Conservation (phyloP, 192 early-diverging fungal genomes). For the Backusella australiensis region DNA sequence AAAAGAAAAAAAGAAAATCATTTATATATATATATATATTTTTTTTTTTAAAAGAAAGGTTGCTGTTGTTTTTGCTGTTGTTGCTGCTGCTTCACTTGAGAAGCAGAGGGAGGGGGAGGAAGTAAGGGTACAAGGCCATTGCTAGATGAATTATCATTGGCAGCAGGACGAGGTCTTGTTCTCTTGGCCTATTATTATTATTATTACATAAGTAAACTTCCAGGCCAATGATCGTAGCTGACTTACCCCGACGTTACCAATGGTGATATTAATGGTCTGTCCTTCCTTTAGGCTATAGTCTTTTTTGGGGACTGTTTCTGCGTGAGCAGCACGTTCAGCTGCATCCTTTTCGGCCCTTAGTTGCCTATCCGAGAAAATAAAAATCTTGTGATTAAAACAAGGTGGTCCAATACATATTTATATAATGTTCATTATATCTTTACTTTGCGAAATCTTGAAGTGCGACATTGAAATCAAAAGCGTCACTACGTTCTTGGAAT, state of each 20-base stretch:
- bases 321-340: constrained; percentile 31
- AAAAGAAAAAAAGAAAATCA: background rate
- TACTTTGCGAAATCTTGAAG: constrained; percentile 81
- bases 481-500: constrained; percentile 74
- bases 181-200: constrained; percentile 12
- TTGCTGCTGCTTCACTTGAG: constrained; percentile 37
- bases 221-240: background rate
- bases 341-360: constrained; percentile 46
- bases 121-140: constrained; percentile 32
- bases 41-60: background rate
- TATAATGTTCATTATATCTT: background rate
- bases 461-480: constrained; percentile 91
- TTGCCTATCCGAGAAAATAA: constrained; percentile 37
- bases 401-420: background rate
- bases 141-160: background rate
- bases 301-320: constrained; percentile 48
- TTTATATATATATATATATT: constrained; percentile 2
- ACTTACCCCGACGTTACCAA: constrained; percentile 58
- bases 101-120: constrained; percentile 39
- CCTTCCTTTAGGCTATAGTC: constrained; percentile 83
- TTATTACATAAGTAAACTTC: background rate
- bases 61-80: constrained; percentile 21
- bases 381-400: constrained; percentile 1
- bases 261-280: constrained; percentile 71
- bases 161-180: constrained; percentile 13